phyloP scores from a whole-genome alignment of 148 eudicot species.

The Rhododendron kiyosumense region DNA sequence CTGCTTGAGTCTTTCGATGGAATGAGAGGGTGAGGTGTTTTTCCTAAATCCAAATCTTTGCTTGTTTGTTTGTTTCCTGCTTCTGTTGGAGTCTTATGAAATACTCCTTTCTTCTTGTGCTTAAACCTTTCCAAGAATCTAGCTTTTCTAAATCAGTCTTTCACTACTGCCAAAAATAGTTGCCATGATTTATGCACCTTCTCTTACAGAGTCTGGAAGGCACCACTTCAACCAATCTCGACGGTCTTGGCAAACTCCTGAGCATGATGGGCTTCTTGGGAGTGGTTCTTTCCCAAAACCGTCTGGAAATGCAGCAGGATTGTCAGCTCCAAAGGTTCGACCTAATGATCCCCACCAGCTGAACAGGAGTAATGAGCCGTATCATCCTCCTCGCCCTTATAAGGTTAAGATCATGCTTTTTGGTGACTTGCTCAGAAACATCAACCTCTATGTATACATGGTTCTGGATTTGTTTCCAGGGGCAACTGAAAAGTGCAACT shows the following conservation, averaged over 20 bases:
- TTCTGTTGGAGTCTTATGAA: slow-evolving; percentile 1
- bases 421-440: not conserved
- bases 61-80: not conserved
- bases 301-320: slow-evolving; percentile 64
- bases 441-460: not conserved
- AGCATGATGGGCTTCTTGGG: slow-evolving; percentile 98
- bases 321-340: slow-evolving; percentile 51
- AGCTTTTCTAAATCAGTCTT: not conserved
- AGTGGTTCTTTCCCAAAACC: slow-evolving; percentile 95
- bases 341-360: slow-evolving; percentile 52
- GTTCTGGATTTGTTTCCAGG: slow-evolving; percentile 4
- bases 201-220: slow-evolving; percentile 65
- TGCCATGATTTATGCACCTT: not conserved
- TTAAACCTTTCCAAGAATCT: not conserved
- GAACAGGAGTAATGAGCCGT: slow-evolving; percentile 75
- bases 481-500: not conserved
- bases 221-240: slow-evolving; percentile 51
- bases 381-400: slow-evolving; percentile 98
- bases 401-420: slow-evolving; percentile 44
- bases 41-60: not conserved
- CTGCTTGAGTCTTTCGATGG: not conserved
- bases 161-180: not conserved
- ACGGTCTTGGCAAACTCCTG: slow-evolving; percentile 72
- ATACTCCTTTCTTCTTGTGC: not conserved
- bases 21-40: not conserved